Evolutionary conservation across 495 filamentous ascomycete genomes (phyloP), one percentile per base, ranked within the genome.

Genomic region (Friedmanniomyces simplex): DNA sequence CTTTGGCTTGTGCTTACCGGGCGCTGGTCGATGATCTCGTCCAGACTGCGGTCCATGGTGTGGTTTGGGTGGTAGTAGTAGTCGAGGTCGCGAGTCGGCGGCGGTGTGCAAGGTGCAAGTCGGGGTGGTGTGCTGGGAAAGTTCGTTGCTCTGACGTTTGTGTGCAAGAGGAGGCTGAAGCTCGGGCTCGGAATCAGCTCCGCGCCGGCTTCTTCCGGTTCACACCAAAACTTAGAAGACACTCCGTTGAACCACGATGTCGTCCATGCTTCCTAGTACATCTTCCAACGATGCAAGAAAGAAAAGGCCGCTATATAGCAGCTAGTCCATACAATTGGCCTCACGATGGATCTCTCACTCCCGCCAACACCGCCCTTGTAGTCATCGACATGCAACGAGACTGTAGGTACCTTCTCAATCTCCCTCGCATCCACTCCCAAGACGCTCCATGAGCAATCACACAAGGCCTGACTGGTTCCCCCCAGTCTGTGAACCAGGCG

Each of bases 311-410:
- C 14, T 43, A 54, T 14, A 25, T 54, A 21, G 7, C n/a, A 12
- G 55, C 78, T 0, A 52, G 62, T 0, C 82, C 82, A 26, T 85
- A 85, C 64, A 69, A 72, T 49, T 85, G 82, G 82, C 83, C 83
- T 0, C 81, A 84, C 60, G 78, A 84, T 66, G 73, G 73, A 13
- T 71, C 71, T 21, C 73, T 85, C 52, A 75, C 77, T 7, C 75
- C 77, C 7, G 70, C 71, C 37, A 84, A 79, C 11, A 86, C 83
- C 14, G 83, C 82, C 5, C 70, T 87, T 50, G 76, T 87, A 1
- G 77, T 87, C 32, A 83, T 87, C 61, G 83, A 87, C 69, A 86
- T 87, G 82, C 83, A 87, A 63, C 81, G 82, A 55, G 83, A 87
- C 65, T 84, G 80, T 83, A 63, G 60, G 76, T 71, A 22, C 8